Base-by-base conservation (phyloP, 768 basidiomycete species). In the Phanerodontia chrysosporium region DNA sequence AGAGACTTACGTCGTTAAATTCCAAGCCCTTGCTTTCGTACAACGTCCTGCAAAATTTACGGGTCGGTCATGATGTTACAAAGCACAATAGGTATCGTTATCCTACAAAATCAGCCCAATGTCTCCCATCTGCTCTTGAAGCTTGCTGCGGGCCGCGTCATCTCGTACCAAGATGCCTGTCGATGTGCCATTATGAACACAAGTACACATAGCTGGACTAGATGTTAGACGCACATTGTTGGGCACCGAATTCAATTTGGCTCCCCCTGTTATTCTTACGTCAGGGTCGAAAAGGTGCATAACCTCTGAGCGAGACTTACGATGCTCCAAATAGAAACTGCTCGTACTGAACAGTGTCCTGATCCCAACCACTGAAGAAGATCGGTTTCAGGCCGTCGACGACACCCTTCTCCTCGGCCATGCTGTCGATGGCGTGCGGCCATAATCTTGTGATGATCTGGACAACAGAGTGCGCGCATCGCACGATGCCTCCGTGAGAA, bases 11-110 rank as follows among this genome's bases (percentile, higher is more conserved):
- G 61, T 85, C 84, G 63, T 84, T 78, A 65, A 85, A 86, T 63
- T 86, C 85, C 16, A 84, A 69, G 0, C 85, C 85, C 69, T 85
- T 86, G 75, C 80, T 82, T 53, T 86, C 83, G 62, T 83, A 82
- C 8, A 84, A 63, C 0, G 84, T 85, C 71, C 71, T 57, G 32
- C 13, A 13, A 22, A 22, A 24, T 14, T 13, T 10, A 28, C 5
- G 14, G 2, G 29, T 32, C 8, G 3, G 14, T 18, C 29, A n/a
- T n/a, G n/a, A n/a, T n/a, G n/a, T n/a, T n/a, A n/a, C n/a, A n/a
- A n/a, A n/a, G n/a, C n/a, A n/a, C n/a, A n/a, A n/a, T n/a, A n/a
- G n/a, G n/a, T n/a, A n/a, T n/a, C n/a, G n/a, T n/a, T 4, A n/a
- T 54, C 25, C 6, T 14, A 65, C 65, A 67, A 24, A 14, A 65